Evolutionary conservation across 331 rosid species (phyloP), one percentile per base, ranked within the genome.

Genomic region (Dryas integrifolia): DNA sequence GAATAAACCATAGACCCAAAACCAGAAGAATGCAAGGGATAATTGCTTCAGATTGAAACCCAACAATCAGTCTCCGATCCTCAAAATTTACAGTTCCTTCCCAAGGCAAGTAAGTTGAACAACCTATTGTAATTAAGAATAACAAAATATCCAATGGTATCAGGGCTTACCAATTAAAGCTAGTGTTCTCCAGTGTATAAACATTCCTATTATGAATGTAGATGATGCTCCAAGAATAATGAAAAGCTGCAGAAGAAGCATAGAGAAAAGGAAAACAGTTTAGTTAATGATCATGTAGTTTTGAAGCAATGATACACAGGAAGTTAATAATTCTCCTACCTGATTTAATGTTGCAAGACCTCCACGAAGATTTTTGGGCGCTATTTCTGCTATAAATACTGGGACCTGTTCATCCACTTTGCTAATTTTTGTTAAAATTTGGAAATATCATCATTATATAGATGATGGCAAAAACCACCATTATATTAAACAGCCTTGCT

Each of bases 291-390:
- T 40, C 73, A 46, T 45, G 16, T 14, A n/a, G 18, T 56, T 66
- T 14, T 53, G 44, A 56, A 13, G 30, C n/a, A 46, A 21, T 7
- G 9, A 47, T 3, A 4, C 12, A 12, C 7, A 41, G 21, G 11
- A 72, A 39, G 4, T 16, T 55, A 57, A 3, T 6, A 35, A 46
- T 39, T 14, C 40, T 39, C 16, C 5, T 24, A 82, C 84, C 88
- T 85, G 86, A 58, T 82, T 77, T 49, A 79, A 48, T 65, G 89
- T 82, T 38, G 86, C 67, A 15, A 82, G 81, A 8, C 79, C 84
- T 85, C 86, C 86, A 1, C 86, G 81, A 18, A 85, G 81, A 77
- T 79, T 74, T 79, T 73, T 85, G 0, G 88, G 86, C 0, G 79
- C 81, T 0, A 79, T 85, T 58, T 85, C 89, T 9, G 85, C 86